Evolutionary conservation across 257 asterid species (phyloP).

Genomic region (Marsdenia floribunda): DNA sequence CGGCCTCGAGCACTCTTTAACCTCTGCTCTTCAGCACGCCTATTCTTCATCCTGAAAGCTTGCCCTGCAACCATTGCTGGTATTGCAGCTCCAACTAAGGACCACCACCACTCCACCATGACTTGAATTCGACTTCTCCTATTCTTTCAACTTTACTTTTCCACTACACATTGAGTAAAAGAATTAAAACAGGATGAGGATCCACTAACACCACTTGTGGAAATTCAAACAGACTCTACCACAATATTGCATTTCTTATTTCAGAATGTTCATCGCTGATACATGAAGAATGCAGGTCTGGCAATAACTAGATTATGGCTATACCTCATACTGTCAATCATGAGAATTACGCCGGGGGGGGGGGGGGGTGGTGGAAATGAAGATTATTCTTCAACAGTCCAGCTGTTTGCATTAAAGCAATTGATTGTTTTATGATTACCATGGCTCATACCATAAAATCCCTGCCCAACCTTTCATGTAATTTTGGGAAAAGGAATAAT

Average conservation of each 20-base stretch:
- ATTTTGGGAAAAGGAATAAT: neutral
- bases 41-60: constrained; percentile 69
- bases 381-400: neutral
- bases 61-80: constrained; percentile 83
- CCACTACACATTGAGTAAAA: neutral
- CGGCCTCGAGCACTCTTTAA: constrained; percentile 69
- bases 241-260: neutral
- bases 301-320: neutral
- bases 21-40: constrained; percentile 69
- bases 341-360: neutral
- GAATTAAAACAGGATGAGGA: neutral
- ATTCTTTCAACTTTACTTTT: neutral
- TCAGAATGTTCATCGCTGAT: neutral
- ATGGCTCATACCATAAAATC: neutral
- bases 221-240: neutral
- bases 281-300: neutral
- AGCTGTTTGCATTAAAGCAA: neutral
- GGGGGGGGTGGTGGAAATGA: neutral
- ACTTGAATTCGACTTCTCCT: neutral
- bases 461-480: neutral
- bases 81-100: constrained; percentile 73
- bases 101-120: constrained; percentile 98
- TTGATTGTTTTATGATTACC: neutral
- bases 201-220: neutral
- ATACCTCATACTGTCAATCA: neutral